A percentile compares a stretch with the other conserved stretches of the same genome.
Evolutionary conservation across 202 grass and related monocot genomes (phyloP).

Genomic region (Miscanthus sacchariflorus): DNA sequence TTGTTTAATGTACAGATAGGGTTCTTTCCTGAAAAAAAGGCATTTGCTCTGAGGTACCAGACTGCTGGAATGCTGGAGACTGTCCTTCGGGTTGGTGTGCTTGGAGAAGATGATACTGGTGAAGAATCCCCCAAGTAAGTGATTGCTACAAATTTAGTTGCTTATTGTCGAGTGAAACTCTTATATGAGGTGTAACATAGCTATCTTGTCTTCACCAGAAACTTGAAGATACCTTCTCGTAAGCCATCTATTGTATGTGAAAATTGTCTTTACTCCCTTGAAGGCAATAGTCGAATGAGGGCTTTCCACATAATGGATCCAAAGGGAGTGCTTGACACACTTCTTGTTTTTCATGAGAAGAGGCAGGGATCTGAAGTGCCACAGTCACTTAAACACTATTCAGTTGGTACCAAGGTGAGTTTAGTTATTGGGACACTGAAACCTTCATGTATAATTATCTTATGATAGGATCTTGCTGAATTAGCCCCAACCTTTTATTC

Average conservation of each 20-base stretch:
- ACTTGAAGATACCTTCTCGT: conserved; percentile 90
- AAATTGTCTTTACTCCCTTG: conserved; percentile 91
- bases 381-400: conserved; percentile 44
- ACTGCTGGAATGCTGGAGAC: conserved; percentile 93
- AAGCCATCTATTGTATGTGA: conserved; percentile 92
- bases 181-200: background rate
- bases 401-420: conserved; percentile 53
- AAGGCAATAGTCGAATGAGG: conserved; percentile 78
- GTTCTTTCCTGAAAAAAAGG: conserved; percentile 82
- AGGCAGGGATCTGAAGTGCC: conserved; percentile 53
- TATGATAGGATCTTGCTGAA: background rate
- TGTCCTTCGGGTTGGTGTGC: conserved; percentile 78
- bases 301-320: conserved; percentile 95
- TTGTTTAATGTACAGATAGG: conserved; percentile 77
- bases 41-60: conserved; percentile 93
- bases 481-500: conserved; percentile 3
- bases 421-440: background rate
- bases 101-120: conserved; percentile 87
- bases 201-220: conserved; percentile 56
- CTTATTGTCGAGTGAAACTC: background rate
- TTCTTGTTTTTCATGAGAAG: conserved; percentile 90
- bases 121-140: conserved; percentile 86
- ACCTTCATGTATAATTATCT: background rate
- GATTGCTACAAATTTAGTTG: conserved; percentile 1
- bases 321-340: conserved; percentile 81